Base-by-base conservation (phyloP, 2,329 filamentous ascomycete species). In the Calonectria fujianensis region DNA sequence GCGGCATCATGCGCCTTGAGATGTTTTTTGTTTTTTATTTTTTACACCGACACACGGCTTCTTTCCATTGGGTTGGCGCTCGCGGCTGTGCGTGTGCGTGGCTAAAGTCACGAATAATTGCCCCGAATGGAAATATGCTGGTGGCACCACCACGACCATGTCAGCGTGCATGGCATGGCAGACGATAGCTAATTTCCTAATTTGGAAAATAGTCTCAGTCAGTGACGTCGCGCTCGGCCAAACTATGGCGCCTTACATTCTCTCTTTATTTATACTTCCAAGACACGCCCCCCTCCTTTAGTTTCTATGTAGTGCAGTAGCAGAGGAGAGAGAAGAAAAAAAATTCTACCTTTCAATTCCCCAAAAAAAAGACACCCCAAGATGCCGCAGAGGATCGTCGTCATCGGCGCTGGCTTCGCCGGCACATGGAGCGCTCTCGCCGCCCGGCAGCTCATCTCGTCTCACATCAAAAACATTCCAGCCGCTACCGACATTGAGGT, bases 401-500 rank as follows among this genome's bases (percentile, higher is more conserved):
- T 92, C 74, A 91, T 92, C 74, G 91, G 91, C 48, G 91, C 91
- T 66, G 91, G 91, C 63, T 93, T 93, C 73, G 91, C 93, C 73
- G 92, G 91, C 54, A 88, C 88, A 8, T 69, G 67, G 67, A 61
- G 52, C 41, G 84, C 84, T 16, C 78, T 85, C 11, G 72, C 82
- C 6, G 84, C 84, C 27, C 78, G 77, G 52, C 82, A 83, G 8
- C 79, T 85, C 27, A 77, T 83, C 48, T 29, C 63, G 45, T 69
- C 64, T 11, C 64, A 74, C 50, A 39, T 51, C 50, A 70, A 51
- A 24, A 32, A 69, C 37, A 52, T 54, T 37, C 61, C 63, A 24
- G 54, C 48, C 10, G 48, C 67, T 16, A 64, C 57, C 41, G 45
- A 69, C 64, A 72, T 84, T 37, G 76, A 83, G 31, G 78, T 85